These are phyloP conservation scores for Chlamydomonas reinhardtii DNA, from an alignment of 163 green algal genomes.

Conservation along the genomic window DNA sequence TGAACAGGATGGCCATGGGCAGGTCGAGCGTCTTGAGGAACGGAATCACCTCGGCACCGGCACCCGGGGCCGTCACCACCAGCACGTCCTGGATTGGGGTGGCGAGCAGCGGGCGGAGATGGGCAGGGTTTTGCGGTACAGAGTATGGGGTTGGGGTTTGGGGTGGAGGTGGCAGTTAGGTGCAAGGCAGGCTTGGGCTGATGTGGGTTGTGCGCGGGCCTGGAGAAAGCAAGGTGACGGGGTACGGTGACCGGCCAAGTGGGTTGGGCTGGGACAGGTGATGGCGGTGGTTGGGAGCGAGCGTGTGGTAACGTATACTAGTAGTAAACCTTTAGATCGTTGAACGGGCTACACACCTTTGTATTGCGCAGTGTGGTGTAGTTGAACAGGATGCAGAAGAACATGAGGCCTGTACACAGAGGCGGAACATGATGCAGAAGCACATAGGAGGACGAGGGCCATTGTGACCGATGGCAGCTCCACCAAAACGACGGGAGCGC, in stretches of 20 bases:
- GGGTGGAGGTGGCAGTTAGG: no score
- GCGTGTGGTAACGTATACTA: no score
- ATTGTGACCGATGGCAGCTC: no score
- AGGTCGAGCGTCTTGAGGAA: constrained; percentile 29
- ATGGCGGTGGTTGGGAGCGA: no score
- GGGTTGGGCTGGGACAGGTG: no score
- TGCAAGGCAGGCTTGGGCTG: no score
- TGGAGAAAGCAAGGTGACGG: no score
- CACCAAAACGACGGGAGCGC: no score
- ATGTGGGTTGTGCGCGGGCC: neutral
- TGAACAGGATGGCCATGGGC: constrained; percentile 9
- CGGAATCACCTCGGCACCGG: constrained; percentile 1
- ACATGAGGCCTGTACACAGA: neutral
- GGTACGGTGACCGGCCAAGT: no score
- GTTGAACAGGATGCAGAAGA: constrained; percentile 25
- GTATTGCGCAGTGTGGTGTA: constrained; percentile 13
- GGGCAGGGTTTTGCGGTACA: neutral
- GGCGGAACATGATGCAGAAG: neutral
- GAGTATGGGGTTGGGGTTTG: no score
- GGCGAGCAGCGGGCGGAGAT: neutral
- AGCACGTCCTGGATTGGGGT: neutral
- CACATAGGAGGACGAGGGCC: neutral
- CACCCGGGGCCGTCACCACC: neutral
- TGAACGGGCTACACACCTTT: neutral
- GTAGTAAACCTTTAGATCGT: no score